Conservation (phyloP, 805 yeast species). For the Zygotorulaspora sp. region DNA sequence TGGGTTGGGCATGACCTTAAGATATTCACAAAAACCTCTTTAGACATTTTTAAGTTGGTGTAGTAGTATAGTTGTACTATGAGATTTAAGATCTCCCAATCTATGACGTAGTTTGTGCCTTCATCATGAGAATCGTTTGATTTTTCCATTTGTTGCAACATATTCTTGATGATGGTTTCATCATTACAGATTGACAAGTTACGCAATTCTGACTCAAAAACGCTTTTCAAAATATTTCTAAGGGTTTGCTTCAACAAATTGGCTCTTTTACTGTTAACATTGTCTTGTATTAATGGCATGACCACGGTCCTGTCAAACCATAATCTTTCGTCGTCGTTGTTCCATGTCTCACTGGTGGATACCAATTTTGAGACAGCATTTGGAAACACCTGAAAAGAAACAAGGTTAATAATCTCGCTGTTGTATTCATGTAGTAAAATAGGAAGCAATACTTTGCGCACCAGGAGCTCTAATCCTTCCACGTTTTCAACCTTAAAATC, state of each 20-base stretch:
- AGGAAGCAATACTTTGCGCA: slow-evolving; percentile 44
- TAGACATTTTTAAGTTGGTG: slow-evolving; percentile 3
- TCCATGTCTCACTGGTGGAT: slow-evolving; percentile 30
- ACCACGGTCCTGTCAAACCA: slow-evolving; percentile 14
- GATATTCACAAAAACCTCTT: slow-evolving; percentile 5
- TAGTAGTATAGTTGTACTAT: slow-evolving; percentile 11
- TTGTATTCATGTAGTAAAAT: slow-evolving; percentile 45
- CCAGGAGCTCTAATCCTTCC: slow-evolving; percentile 58
- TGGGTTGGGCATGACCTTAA: slow-evolving; percentile 6
- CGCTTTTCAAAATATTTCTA: slow-evolving; percentile 12
- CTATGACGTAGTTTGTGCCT: slow-evolving; percentile 5
- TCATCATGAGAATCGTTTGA: slow-evolving; percentile 1
- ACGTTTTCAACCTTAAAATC: slow-evolving; percentile 75
- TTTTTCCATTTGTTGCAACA: slow-evolving; percentile 11
- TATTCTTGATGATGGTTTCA: background rate
- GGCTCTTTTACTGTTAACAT: slow-evolving; percentile 5
- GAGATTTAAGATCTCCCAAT: slow-evolving; percentile 10
- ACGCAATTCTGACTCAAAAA: background rate
- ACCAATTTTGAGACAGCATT: slow-evolving; percentile 38
- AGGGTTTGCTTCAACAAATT: slow-evolving; percentile 17
- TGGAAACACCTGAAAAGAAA: slow-evolving; percentile 47
- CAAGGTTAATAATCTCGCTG: slow-evolving; percentile 39
- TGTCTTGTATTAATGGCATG: slow-evolving; percentile 8
- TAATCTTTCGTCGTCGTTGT: slow-evolving; percentile 1
- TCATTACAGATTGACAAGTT: slow-evolving; percentile 2